These are phyloP conservation scores for Penicillium palitans DNA, from an alignment of 2,329 filamentous ascomycete genomes.

Conservation along the genomic window DNA sequence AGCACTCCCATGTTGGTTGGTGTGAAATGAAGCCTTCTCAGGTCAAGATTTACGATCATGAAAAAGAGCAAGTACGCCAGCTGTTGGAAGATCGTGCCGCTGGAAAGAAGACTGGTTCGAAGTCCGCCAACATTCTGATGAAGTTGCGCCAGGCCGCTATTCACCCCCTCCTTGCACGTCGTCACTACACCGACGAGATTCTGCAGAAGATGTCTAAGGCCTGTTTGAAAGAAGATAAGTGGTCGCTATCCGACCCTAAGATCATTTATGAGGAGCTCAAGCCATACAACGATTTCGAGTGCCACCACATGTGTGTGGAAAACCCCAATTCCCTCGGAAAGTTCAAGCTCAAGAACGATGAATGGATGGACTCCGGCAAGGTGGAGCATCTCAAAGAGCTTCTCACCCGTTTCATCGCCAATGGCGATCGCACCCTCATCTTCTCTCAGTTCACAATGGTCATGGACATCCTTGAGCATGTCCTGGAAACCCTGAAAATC, in stretches of 20 bases:
- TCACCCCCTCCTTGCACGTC: slow-evolving; percentile 83
- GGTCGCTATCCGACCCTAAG: slow-evolving; percentile 51
- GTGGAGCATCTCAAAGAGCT: slow-evolving; percentile 77
- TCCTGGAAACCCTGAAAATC: slow-evolving; percentile 71
- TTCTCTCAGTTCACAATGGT: slow-evolving; percentile 94
- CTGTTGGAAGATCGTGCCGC: slow-evolving; percentile 60
- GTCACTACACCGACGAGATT: slow-evolving; percentile 72
- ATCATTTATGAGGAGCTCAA: slow-evolving; percentile 57
- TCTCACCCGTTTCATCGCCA: slow-evolving; percentile 68
- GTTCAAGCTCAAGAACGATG: slow-evolving; percentile 59
- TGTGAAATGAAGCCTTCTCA: slow-evolving; percentile 78
- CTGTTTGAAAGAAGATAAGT: slow-evolving; percentile 68
- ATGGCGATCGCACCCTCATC: slow-evolving; percentile 82
- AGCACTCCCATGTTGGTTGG: slow-evolving; percentile 74
- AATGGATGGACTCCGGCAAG: slow-evolving; percentile 78
- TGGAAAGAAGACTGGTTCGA: slow-evolving; percentile 55
- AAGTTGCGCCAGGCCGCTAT: slow-evolving; percentile 89
- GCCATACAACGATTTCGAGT: slow-evolving; percentile 61
- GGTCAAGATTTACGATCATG: slow-evolving; percentile 68
- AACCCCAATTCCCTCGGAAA: slow-evolving; percentile 55
- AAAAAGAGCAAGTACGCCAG: slow-evolving; percentile 63
- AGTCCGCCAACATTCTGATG: slow-evolving; percentile 73
- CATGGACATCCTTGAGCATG: slow-evolving; percentile 84
- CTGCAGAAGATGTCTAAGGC: slow-evolving; percentile 76
- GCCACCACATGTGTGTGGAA: slow-evolving; percentile 58